Conservation (phyloP, 768 basidiomycete genomes). For the Paxillus involutus region DNA sequence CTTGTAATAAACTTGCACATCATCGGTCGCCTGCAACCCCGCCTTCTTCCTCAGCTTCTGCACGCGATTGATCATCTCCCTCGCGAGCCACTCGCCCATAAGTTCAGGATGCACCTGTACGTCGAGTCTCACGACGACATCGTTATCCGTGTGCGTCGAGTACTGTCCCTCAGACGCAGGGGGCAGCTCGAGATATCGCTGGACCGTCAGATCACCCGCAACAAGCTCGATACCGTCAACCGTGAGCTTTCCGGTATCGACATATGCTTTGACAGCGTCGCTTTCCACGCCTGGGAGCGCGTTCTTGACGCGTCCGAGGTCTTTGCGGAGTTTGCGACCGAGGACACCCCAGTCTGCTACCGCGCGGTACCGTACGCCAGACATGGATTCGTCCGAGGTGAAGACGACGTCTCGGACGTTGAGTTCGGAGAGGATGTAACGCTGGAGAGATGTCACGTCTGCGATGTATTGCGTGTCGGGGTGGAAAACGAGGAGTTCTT, state of each 20-base stretch:
- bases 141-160: conserved; percentile 87
- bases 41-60: conserved; percentile 97
- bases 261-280: conserved; percentile 78
- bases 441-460: conserved; percentile 80
- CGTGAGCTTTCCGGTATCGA: conserved; percentile 68
- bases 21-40: conserved; percentile 92
- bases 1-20: conserved; percentile 83
- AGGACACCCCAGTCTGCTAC: conserved; percentile 95
- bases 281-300: conserved; percentile 80
- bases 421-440: conserved; percentile 92
- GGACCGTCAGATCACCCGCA: conserved; percentile 87
- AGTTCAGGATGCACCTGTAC: conserved; percentile 85
- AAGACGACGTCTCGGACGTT: conserved; percentile 91
- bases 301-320: conserved; percentile 85
- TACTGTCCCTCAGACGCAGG: conserved; percentile 58
- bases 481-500: conserved; percentile 93
- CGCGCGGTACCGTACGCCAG: conserved; percentile 88
- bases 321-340: conserved; percentile 91
- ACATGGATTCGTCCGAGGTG: conserved; percentile 81
- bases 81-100: conserved; percentile 81
- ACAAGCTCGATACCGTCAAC: conserved; percentile 91
- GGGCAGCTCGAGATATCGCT: conserved; percentile 86
- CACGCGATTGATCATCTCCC: conserved; percentile 89
- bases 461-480: conserved; percentile 78
- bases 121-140: conserved; percentile 93